phyloP scores from a whole-genome alignment of 1,284 basidiomycete genomes.

The Ustilago crameri region DNA sequence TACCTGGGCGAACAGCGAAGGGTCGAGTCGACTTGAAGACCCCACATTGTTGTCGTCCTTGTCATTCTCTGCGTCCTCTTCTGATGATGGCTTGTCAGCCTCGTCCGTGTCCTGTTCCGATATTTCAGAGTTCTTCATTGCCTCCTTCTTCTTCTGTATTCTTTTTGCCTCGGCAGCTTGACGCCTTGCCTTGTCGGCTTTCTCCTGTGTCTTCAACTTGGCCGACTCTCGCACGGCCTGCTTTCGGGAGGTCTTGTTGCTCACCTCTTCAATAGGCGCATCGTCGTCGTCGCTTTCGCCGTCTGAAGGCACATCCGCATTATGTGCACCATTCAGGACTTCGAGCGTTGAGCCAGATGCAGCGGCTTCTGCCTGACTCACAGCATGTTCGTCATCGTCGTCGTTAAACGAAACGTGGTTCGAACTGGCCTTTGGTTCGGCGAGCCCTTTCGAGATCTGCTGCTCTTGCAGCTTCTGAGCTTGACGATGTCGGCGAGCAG shows the following conservation, averaged over 20 bases:
- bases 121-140: background rate
- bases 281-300: constrained; percentile 39
- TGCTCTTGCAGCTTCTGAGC: constrained; percentile 46
- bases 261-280: constrained; percentile 48
- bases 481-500: constrained; percentile 29
- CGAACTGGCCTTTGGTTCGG: constrained; percentile 17
- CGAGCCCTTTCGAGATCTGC: constrained; percentile 39
- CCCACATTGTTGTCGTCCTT: constrained; percentile 19
- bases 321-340: background rate
- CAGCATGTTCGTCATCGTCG: constrained; percentile 24
- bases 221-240: constrained; percentile 26
- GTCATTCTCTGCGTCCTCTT: background rate
- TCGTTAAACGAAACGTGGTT: constrained; percentile 40
- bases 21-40: constrained; percentile 47
- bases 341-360: background rate
- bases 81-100: background rate
- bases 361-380: background rate
- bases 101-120: no score
- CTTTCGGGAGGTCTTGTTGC: constrained; percentile 44
- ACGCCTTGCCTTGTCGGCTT: constrained; percentile 37
- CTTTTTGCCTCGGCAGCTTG: constrained; percentile 34
- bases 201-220: constrained; percentile 30
- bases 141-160: constrained; percentile 27
- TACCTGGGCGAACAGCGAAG: constrained; percentile 56
- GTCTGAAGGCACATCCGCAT: background rate